These are phyloP conservation scores for Neurospora sp. DNA, from an alignment of 495 filamentous ascomycete species.

Conservation along the genomic window DNA sequence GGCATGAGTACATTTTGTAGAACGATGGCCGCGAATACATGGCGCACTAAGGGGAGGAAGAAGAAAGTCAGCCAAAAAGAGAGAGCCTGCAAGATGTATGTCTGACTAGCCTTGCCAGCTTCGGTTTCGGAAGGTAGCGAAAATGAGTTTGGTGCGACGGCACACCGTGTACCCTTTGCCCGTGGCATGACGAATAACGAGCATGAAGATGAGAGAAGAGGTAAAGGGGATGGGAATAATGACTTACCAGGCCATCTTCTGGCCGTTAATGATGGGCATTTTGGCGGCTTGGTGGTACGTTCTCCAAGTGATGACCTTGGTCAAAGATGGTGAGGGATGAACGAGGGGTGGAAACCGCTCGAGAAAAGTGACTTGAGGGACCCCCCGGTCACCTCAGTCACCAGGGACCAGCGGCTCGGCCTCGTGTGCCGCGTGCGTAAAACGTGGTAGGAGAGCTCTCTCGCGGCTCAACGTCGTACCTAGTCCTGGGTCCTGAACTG, in stretches of 20 bases:
- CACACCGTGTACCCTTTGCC: neutral
- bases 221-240: slow-evolving; percentile 1
- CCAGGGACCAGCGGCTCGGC: neutral
- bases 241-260: slow-evolving; percentile 51
- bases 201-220: slow-evolving; percentile 3
- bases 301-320: neutral
- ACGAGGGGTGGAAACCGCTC: neutral
- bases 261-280: slow-evolving; percentile 47
- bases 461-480: no score
- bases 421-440: neutral
- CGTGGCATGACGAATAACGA: neutral
- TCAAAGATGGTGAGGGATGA: neutral
- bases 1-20: slow-evolving; percentile 71
- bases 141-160: neutral
- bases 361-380: neutral
- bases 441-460: neutral
- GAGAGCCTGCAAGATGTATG: neutral
- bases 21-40: slow-evolving; percentile 79
- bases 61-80: slow-evolving; percentile 15
- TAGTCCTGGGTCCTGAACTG: neutral
- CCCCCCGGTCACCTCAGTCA: neutral
- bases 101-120: neutral
- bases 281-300: slow-evolving; percentile 8
- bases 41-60: slow-evolving; percentile 47
- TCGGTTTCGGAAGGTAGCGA: neutral